These are phyloP conservation scores for Ensete glaucum DNA, from an alignment of 176 grass and related monocot genomes.

Conservation along the genomic window DNA sequence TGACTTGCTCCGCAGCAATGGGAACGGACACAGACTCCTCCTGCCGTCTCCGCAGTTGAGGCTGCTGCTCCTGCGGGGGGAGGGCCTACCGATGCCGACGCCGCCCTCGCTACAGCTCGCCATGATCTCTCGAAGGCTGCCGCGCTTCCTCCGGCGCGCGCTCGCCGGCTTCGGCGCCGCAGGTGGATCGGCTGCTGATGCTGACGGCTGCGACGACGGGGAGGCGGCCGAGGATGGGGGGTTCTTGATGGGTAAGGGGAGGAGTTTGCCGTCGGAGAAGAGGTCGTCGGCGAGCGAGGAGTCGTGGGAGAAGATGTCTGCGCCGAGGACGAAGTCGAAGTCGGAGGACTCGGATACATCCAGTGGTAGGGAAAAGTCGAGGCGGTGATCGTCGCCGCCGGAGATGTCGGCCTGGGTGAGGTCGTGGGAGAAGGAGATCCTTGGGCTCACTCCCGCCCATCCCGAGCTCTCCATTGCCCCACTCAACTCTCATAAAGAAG, in stretches of 20 bases:
- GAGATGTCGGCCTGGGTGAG: not conserved
- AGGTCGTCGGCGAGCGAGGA: constrained; percentile 21
- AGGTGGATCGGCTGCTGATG: not conserved
- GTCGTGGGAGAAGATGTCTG: not conserved
- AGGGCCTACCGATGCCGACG: no score
- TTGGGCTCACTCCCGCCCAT: not conserved
- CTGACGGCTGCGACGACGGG: not conserved
- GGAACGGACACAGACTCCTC: not conserved
- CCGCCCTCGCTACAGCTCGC: not conserved
- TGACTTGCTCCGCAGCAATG: constrained; percentile 19
- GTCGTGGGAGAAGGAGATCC: constrained; percentile 18
- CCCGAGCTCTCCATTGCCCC: not conserved
- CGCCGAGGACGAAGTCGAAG: constrained; percentile 17
- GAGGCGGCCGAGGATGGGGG: not conserved
- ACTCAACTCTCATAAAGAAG: not conserved
- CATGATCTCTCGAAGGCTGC: constrained; percentile 18
- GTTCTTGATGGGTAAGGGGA: constrained; percentile 5
- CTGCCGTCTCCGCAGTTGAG: not conserved
- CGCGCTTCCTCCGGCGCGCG: not conserved
- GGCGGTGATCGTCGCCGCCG: not conserved
- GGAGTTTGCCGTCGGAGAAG: constrained; percentile 23
- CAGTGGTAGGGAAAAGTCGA: constrained; percentile 3
- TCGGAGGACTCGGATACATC: not conserved
- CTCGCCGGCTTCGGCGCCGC: not conserved
- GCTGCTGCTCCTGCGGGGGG: constrained; percentile 3